Percentiles rank a stretch among this genome's conserved stretches.
Evolutionary conservation across 2,329 filamentous ascomycete genomes (phyloP).

Genomic region (Aquanectria penicillioides): DNA sequence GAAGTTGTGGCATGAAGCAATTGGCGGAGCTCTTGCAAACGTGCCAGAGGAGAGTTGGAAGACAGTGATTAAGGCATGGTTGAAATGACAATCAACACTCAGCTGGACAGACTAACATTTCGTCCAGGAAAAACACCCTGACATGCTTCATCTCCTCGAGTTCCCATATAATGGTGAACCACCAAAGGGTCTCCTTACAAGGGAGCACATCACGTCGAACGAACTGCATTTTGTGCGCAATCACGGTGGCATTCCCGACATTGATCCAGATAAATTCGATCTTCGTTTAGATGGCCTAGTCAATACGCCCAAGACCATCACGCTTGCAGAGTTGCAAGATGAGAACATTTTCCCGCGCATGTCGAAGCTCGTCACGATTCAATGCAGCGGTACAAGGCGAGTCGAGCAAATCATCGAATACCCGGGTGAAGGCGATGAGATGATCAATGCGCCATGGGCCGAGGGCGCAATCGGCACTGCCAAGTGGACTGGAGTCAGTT

Average conservation of each 20-base stretch:
- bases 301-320: conserved; percentile 64
- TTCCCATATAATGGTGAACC: conserved; percentile 74
- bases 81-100: not conserved
- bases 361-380: conserved; percentile 68
- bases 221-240: conserved; percentile 72
- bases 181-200: conserved; percentile 64
- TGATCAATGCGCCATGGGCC: conserved; percentile 65
- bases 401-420: conserved; percentile 75
- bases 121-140: conserved; percentile 61
- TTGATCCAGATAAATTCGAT: conserved; percentile 64
- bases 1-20: conserved; percentile 67
- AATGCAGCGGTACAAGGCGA: conserved; percentile 75
- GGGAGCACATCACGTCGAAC: conserved; percentile 69
- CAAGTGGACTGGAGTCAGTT: conserved; percentile 68
- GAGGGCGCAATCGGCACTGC: conserved; percentile 77
- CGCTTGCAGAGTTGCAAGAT: conserved; percentile 68
- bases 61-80: conserved; percentile 53
- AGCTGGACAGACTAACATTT: not conserved
- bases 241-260: conserved; percentile 75
- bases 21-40: conserved; percentile 49
- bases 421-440: conserved; percentile 73
- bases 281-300: conserved; percentile 70
- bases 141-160: conserved; percentile 70
- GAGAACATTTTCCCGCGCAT: conserved; percentile 68
- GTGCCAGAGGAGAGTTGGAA: conserved; percentile 69